These are phyloP conservation scores for Turritis glabra DNA, from an alignment of 345 rosid genomes.

Conservation along the genomic window DNA sequence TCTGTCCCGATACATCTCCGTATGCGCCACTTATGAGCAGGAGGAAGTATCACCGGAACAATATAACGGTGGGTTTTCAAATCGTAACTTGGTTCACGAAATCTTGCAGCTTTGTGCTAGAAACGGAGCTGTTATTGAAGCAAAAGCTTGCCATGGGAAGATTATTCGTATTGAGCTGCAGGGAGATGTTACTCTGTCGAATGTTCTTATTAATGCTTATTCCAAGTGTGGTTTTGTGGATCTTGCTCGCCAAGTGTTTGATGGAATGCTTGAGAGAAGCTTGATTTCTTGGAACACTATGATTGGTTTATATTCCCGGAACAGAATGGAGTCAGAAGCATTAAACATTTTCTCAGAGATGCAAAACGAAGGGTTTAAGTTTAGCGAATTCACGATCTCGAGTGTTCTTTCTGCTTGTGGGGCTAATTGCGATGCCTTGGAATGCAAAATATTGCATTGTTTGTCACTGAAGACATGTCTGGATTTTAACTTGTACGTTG, in stretches of 20 bases:
- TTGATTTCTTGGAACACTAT: slow-evolving; percentile 82
- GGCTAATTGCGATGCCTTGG: slow-evolving; percentile 41
- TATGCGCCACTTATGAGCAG: neutral
- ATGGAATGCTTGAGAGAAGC: slow-evolving; percentile 61
- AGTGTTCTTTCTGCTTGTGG: slow-evolving; percentile 72
- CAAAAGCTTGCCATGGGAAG: slow-evolving; percentile 57
- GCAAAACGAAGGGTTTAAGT: slow-evolving; percentile 47
- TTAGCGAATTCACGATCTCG: slow-evolving; percentile 70
- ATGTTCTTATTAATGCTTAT: slow-evolving; percentile 58
- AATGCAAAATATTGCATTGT: slow-evolving; percentile 65
- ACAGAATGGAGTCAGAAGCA: slow-evolving; percentile 48
- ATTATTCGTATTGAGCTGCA: slow-evolving; percentile 42
- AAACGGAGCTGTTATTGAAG: slow-evolving; percentile 38
- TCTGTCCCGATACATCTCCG: neutral
- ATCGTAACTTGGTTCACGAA: slow-evolving; percentile 13
- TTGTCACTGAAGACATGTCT: slow-evolving; percentile 55
- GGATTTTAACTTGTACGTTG: slow-evolving; percentile 56
- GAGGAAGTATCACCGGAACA: neutral
- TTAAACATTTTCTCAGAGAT: slow-evolving; percentile 50
- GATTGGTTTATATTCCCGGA: slow-evolving; percentile 48
- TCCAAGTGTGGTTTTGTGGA: slow-evolving; percentile 50
- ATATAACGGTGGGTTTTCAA: neutral
- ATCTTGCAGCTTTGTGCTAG: slow-evolving; percentile 52
- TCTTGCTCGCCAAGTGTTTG: slow-evolving; percentile 66
- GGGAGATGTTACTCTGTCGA: slow-evolving; percentile 47